Evolutionary conservation across 1,139 yeast genomes (phyloP).

Genomic region (Geotrichum klebahnii): DNA sequence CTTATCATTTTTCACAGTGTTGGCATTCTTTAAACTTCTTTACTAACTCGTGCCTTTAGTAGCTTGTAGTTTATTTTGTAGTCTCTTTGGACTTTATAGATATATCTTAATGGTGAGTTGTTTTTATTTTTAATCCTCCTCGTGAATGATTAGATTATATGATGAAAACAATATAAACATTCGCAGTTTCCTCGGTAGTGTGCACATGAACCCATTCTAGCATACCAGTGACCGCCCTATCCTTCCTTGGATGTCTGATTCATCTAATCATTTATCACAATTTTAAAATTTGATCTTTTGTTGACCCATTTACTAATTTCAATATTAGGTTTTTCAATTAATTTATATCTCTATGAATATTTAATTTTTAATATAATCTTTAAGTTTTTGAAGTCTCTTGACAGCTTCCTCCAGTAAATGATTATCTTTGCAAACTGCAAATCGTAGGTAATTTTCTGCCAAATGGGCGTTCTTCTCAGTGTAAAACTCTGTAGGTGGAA

Average conservation of each 20-base stretch:
- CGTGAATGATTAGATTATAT: conserved; percentile 31
- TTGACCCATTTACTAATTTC: neutral
- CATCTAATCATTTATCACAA: conserved; percentile 4
- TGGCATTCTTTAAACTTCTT: conserved; percentile 4
- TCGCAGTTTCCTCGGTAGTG: conserved; percentile 94
- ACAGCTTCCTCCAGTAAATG: conserved; percentile 75
- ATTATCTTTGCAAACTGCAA: conserved; percentile 95
- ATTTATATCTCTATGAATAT: neutral
- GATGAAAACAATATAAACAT: conserved; percentile 78
- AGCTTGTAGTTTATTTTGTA: conserved; percentile 9
- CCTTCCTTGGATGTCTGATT: conserved; percentile 73
- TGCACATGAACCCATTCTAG: conserved; percentile 74
- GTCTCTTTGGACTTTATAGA: neutral
- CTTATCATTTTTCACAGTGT: conserved; percentile 12
- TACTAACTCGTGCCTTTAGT: conserved; percentile 1
- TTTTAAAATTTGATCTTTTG: neutral
- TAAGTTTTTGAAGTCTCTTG: conserved; percentile 62
- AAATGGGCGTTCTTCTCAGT: conserved; percentile 63
- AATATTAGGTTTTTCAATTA: neutral
- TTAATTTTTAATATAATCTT: conserved; percentile 49
- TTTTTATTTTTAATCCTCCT: conserved; percentile 12
- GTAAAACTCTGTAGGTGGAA: conserved; percentile 93
- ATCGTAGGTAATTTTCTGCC: conserved; percentile 81
- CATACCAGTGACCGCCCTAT: conserved; percentile 74
- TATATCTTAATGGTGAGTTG: conserved; percentile 7